Percentiles rank a stretch among this genome's conserved stretches.
phyloP scores from a whole-genome alignment of 2,329 filamentous ascomycete genomes.

The Ceratocystis destructans region DNA sequence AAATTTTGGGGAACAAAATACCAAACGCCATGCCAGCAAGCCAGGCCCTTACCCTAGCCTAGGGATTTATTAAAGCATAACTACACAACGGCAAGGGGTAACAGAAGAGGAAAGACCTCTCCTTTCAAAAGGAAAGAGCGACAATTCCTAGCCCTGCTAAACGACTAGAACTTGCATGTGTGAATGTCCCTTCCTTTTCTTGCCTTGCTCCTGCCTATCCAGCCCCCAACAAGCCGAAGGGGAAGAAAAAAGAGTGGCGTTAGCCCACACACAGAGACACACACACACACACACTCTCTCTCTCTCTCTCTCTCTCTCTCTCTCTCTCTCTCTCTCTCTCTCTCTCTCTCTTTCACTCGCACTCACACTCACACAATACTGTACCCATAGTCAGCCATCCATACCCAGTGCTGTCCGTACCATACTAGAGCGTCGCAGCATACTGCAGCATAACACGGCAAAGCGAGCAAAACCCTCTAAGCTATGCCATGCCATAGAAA shows the following conservation, averaged over 20 bases:
- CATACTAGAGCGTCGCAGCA: too few relatives aligned
- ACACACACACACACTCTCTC: neutral
- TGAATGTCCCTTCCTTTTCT: neutral
- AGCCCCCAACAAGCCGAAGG: neutral
- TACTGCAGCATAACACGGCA: too few relatives aligned
- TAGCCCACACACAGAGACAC: neutral
- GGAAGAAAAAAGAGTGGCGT: neutral
- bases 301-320: too few relatives aligned
- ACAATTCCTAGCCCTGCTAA: slow-evolving; percentile 14
- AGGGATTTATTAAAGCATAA: neutral
- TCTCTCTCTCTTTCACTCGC: too few relatives aligned
- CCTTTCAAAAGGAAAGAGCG: too few relatives aligned
- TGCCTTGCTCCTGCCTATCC: too few relatives aligned
- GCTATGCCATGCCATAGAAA: slow-evolving; percentile 11
- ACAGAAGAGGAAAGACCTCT: neutral
- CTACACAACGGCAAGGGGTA: neutral
- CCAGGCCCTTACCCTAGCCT: too few relatives aligned
- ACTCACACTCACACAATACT: too few relatives aligned
- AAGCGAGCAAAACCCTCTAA: neutral
- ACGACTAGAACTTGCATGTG: neutral
- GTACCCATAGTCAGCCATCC: too few relatives aligned
- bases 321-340: too few relatives aligned
- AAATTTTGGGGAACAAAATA: neutral
- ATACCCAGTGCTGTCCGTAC: too few relatives aligned
- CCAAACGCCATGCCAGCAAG: too few relatives aligned